These are phyloP conservation scores for Mucor indicus DNA, from an alignment of 371 early-diverging fungal genomes.

Conservation along the genomic window DNA sequence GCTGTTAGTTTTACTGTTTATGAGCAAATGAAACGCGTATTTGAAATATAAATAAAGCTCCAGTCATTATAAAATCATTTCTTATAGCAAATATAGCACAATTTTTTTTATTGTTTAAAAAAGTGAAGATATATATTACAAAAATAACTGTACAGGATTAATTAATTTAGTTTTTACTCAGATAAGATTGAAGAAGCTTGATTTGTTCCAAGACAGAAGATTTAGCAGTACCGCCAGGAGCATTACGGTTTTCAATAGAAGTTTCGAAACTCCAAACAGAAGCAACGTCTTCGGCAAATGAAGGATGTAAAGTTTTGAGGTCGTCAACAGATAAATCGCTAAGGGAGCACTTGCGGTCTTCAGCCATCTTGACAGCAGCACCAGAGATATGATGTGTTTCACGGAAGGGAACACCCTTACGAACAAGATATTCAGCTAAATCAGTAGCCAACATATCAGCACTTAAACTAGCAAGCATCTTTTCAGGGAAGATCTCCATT, in stretches of 20 bases:
- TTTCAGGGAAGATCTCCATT: constrained; percentile 72
- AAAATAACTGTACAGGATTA: too few species aligned
- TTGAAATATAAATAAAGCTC: constrained; percentile 23
- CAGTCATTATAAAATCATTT: too few species aligned
- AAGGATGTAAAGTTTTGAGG: constrained; percentile 76
- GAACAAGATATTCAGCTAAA: constrained; percentile 95
- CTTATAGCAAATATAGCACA: too few species aligned
- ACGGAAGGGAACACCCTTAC: constrained; percentile 94
- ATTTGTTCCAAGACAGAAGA: constrained; percentile 81
- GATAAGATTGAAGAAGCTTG: constrained; percentile 55
- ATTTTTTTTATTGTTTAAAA: too few species aligned
- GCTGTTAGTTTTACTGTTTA: constrained; percentile 87
- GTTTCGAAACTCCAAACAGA: constrained; percentile 84
- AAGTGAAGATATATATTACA: too few species aligned
- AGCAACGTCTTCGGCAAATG: constrained; percentile 79
- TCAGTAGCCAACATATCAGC: constrained; percentile 97
- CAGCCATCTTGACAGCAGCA: constrained; percentile 90
- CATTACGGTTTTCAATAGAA: constrained; percentile 84
- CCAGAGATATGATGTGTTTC: constrained; percentile 98
- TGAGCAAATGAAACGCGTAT: constrained; percentile 62
- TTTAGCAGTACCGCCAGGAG: constrained; percentile 88
- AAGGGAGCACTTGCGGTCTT: constrained; percentile 74
- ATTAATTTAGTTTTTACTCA: constrained; percentile 6
- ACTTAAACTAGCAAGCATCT: constrained; percentile 75
- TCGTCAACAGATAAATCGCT: constrained; percentile 71